Evolutionary conservation across 2,329 filamentous ascomycete genomes (phyloP), one percentile per base, ranked within the genome.

Genomic region (Curvularia hawaiiensis): DNA sequence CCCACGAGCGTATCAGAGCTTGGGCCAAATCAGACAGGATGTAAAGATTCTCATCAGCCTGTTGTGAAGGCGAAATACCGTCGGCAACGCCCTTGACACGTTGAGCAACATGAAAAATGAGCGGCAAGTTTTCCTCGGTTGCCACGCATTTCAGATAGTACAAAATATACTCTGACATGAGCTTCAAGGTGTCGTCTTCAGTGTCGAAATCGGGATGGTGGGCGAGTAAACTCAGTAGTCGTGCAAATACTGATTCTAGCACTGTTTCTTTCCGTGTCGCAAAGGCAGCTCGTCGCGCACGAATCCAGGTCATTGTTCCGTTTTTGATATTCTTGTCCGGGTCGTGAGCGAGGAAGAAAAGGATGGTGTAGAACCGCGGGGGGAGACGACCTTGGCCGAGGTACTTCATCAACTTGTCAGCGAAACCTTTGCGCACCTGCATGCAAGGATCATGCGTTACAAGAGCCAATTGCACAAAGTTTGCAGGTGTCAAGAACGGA

Each of bases 301-400:
- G 88, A 50, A 98, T 86, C 93, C 95, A 99, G 0, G 91, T 97
- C 60, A 91, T 86, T 3, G 91, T 88, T 41, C 89, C 86, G 49
- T 86, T 86, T 73, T 88, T 90, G 72, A 96, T 85, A 16, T 85
- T 84, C n/a, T 79, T 73, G 38, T 87, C 84, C 0, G 94, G 95
- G 77, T 99, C 95, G 73, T 95, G 97, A 1, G 95, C 94, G 31
- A 92, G 89, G 43, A 98, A 80, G 79, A 97, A 98, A 6, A 96
- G 83, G 40, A 97, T 88, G 0, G 91, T 90, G 75, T 96, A 95
- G 82, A 96, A 99, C 10, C 94, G 88, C 12, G 84, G 80, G 1
- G 86, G 83, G 2, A 96, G 82, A 64, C 84, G 87, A 54, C 84
- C 85, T 52, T 89, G 85, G 10, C 90, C 90, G 4, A 98, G 85